Evolutionary conservation across 257 asterid genomes (phyloP).

Genomic region (Lantana camara): DNA sequence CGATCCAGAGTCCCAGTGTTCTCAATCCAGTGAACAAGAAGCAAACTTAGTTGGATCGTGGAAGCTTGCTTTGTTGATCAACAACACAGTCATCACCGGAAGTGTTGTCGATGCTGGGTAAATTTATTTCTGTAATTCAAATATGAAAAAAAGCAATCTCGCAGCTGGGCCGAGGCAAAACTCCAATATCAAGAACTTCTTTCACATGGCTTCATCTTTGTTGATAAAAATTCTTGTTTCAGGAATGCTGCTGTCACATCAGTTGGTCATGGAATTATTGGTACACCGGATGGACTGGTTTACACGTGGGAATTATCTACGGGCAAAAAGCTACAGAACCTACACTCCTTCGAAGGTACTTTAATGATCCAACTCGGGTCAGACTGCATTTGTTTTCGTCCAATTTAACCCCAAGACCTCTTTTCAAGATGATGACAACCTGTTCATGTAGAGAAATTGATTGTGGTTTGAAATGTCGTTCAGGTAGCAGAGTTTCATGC

Average conservation of each 20-base stretch:
- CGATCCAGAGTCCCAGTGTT: conserved; percentile 38
- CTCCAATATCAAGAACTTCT: not conserved
- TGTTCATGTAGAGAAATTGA: not conserved
- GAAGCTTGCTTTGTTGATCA: conserved; percentile 81
- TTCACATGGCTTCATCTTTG: not conserved
- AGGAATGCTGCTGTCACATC: conserved; percentile 68
- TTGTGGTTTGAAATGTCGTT: conserved; percentile 22
- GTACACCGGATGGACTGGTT: conserved; percentile 75
- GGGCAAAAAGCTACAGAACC: conserved; percentile 61
- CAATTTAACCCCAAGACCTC: not conserved
- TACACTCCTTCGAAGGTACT: conserved; percentile 73
- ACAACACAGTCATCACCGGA: conserved; percentile 70
- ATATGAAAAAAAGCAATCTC: not conserved
- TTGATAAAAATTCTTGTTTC: conserved; percentile 30
- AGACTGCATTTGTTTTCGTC: conserved; percentile 2
- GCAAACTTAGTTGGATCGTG: conserved; percentile 40
- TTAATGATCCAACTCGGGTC: conserved; percentile 10
- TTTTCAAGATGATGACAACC: not conserved
- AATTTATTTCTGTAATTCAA: conserved; percentile 7
- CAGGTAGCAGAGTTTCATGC: conserved; percentile 66
- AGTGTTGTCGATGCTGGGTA: conserved; percentile 70
- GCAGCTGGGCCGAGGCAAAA: not conserved
- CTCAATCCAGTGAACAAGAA: conserved; percentile 42
- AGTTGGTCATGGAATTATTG: conserved; percentile 77
- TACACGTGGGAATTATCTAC: conserved; percentile 84